Evolutionary conservation across 179 eudicot genomes (phyloP).

Genomic region (Gypsophila paniculata): DNA sequence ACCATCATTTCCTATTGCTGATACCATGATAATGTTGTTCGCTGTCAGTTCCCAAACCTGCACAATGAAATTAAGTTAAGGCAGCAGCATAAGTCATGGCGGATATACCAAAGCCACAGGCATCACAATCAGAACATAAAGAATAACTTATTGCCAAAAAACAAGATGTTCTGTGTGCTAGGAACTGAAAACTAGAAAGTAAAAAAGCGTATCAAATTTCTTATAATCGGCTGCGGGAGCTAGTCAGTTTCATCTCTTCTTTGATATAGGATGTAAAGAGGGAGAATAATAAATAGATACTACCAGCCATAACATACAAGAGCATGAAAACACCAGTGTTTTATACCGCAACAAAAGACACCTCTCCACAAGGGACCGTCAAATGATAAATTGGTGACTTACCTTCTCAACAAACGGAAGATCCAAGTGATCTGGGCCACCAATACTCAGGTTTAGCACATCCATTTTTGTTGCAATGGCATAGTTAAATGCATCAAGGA

Average conservation of each 20-base stretch:
- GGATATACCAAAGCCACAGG: slow-evolving; percentile 10
- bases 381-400: slow-evolving; percentile 9
- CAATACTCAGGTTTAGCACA: slow-evolving; percentile 92
- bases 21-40: slow-evolving; percentile 93
- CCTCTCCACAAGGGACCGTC: slow-evolving; percentile 9
- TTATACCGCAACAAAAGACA: not conserved
- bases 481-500: slow-evolving; percentile 97
- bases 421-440: slow-evolving; percentile 97
- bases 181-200: not conserved
- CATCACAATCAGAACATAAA: slow-evolving; percentile 1
- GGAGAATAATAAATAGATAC: not conserved
- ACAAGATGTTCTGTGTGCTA: not conserved
- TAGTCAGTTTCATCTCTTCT: not conserved
- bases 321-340: slow-evolving; percentile 16
- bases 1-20: slow-evolving; percentile 97
- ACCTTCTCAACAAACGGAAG: slow-evolving; percentile 99
- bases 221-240: slow-evolving; percentile 7
- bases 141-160: not conserved
- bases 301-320: not conserved
- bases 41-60: slow-evolving; percentile 99
- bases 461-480: slow-evolving; percentile 96
- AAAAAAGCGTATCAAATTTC: not conserved
- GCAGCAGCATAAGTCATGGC: not conserved
- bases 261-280: not conserved
- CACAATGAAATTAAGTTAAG: slow-evolving; percentile 14